Base-by-base conservation (phyloP, 108 stramenopile genomes). In the Pseudonitzschia multistriata region DNA sequence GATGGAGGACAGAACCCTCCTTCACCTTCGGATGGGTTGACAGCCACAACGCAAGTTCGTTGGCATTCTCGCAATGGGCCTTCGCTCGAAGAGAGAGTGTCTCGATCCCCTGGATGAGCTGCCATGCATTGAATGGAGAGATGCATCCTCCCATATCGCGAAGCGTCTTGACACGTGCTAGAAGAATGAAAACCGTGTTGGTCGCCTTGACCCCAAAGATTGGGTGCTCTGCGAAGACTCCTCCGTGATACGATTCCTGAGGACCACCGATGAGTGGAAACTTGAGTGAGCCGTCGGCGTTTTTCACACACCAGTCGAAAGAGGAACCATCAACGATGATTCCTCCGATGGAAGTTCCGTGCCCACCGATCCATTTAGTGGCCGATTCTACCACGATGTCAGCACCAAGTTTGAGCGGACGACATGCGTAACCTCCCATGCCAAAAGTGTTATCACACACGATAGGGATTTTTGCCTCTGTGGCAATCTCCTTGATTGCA, bases 291-390 rank as follows among this genome's bases (percentile, higher is more conserved):
- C 78, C 79, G 19, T 59, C 57, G 25, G 14, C 57, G 34, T 59
- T 59, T 17, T 59, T 33, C 8, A 29, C 29, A 21, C 25, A 29
- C 95, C 95, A 96, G 56, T 80, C 57, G 76, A 96, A 96, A 0
- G 49, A 73, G 25, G 86, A 88, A 29, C 68, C 74, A 53, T 81
- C 15, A 31, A 94, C 87, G 63, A 90, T 81, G 19, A 91, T 82
- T 33, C 90, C 90, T 53, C 84, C 88, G 17, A 94, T 47, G 6
- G 70, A 65, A 47, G 55, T 66, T 37, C 77, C 77, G 39, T 78
- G 77, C 29, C 97, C 97, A 37, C 94, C 92, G 28, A 85, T 71
- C 97, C 97, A 97, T 70, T 97, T 97, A 48, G 97, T 96, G 35
- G 79, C 63, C 21, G 92, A 93, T 54, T 76, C 62, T 5, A 87